A percentile compares a stretch with the other conserved stretches of the same genome.
phyloP scores from a whole-genome alignment of 345 rosid genomes.

The Hypericum perforatum region DNA sequence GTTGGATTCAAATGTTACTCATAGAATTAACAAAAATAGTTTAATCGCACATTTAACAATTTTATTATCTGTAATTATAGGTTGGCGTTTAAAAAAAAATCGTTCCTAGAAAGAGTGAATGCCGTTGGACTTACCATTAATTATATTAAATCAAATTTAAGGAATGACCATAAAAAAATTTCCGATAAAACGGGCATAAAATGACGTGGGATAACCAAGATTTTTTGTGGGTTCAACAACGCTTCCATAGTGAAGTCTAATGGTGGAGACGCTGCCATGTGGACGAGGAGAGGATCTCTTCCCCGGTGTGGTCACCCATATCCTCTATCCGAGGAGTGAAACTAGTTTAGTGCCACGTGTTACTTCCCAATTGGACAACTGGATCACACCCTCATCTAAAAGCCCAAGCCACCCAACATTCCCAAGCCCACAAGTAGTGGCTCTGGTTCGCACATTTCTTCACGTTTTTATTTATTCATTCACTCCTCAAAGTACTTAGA shows the following conservation, averaged over 20 bases:
- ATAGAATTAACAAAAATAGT: too few species aligned
- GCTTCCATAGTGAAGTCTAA: background rate
- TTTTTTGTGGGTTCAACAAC: too few species aligned
- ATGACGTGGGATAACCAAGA: too few species aligned
- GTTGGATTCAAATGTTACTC: too few species aligned
- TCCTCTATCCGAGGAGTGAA: slow-evolving; percentile 37
- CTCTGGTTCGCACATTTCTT: slow-evolving; percentile 9
- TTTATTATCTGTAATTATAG: too few species aligned
- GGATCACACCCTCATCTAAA: slow-evolving; percentile 60
- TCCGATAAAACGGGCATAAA: too few species aligned
- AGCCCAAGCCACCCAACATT: slow-evolving; percentile 14
- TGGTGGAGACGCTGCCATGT: slow-evolving; percentile 27
- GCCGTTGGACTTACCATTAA: too few species aligned
- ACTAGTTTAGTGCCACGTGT: slow-evolving; percentile 52
- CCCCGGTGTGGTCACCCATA: slow-evolving; percentile 11
- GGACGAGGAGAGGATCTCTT: slow-evolving; percentile 5
- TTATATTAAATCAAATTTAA: too few species aligned
- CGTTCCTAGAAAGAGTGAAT: too few species aligned
- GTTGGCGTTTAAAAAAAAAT: too few species aligned
- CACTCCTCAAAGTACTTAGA: background rate
- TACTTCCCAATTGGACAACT: slow-evolving; percentile 43
- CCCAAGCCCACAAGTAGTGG: slow-evolving; percentile 20
- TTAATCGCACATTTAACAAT: too few species aligned
- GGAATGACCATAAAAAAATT: too few species aligned
- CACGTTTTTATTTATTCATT: background rate